Conservation (phyloP, 345 rosid species). For the Pugionium cornutum region DNA sequence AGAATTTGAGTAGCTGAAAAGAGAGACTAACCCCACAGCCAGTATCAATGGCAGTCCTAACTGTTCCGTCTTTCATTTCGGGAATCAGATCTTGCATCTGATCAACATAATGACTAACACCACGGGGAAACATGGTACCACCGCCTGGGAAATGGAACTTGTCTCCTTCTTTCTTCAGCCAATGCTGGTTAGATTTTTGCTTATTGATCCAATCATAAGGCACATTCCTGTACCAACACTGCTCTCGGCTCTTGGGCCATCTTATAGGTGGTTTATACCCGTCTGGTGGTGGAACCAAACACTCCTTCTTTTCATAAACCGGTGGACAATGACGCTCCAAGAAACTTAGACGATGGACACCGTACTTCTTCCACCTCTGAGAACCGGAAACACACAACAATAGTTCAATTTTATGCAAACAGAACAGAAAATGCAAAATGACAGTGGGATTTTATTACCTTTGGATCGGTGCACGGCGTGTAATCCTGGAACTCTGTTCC, state of each 20-base stretch:
- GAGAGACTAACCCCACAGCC: slow-evolving; percentile 87
- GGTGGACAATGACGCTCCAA: slow-evolving; percentile 99
- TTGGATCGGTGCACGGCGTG: slow-evolving; percentile 98
- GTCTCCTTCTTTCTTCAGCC: slow-evolving; percentile 93
- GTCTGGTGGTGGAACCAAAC: slow-evolving; percentile 93
- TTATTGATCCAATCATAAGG: slow-evolving; percentile 98
- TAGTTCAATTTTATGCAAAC: neutral
- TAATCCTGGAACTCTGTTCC: slow-evolving; percentile 76
- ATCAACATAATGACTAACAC: slow-evolving; percentile 91
- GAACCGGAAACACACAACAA: slow-evolving; percentile 8
- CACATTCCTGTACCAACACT: slow-evolving; percentile 97
- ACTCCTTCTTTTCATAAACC: slow-evolving; percentile 68
- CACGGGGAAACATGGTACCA: slow-evolving; percentile 96
- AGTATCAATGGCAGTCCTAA: slow-evolving; percentile 93
- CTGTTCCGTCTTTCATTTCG: slow-evolving; percentile 82
- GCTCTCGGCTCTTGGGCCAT: slow-evolving; percentile 92
- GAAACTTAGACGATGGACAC: slow-evolving; percentile 72
- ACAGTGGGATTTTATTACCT: slow-evolving; percentile 43
- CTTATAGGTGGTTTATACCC: slow-evolving; percentile 88
- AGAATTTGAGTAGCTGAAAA: neutral
- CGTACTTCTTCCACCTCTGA: slow-evolving; percentile 94
- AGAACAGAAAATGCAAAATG: neutral
- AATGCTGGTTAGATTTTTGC: slow-evolving; percentile 92
- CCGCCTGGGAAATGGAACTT: slow-evolving; percentile 96
- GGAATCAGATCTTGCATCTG: slow-evolving; percentile 91